Evolutionary conservation across 441 rosid species (phyloP).

Genomic region (Cnidoscolus chayamansa): DNA sequence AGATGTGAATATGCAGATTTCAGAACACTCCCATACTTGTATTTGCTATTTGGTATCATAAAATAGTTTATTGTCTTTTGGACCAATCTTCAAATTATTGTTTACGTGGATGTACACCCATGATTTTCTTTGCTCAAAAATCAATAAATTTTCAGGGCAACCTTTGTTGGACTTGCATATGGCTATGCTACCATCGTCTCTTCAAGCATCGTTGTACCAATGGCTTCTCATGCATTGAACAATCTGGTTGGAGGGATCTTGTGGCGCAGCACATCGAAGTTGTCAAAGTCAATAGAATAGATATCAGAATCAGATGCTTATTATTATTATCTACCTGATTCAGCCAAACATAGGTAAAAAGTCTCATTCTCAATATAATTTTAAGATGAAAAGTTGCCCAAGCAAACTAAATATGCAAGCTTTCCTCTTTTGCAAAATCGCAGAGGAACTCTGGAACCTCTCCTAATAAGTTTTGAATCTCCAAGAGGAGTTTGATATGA

Average conservation of each 20-base stretch:
- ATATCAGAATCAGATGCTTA: not conserved
- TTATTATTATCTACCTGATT: not conserved
- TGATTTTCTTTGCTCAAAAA: not conserved
- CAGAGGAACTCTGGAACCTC: too few species aligned
- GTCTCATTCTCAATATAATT: not conserved
- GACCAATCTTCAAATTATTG: not conserved
- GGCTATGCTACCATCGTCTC: conserved; percentile 67
- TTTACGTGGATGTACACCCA: not conserved
- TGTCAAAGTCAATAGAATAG: conserved; percentile 29
- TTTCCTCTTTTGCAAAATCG: too few species aligned
- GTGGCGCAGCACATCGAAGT: conserved; percentile 55
- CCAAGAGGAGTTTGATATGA: too few species aligned
- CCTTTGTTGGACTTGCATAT: conserved; percentile 66
- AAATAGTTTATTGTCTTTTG: not conserved
- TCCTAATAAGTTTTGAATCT: too few species aligned
- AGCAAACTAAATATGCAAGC: too few species aligned
- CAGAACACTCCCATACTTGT: not conserved
- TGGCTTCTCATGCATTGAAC: conserved; percentile 79
- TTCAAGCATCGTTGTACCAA: conserved; percentile 61
- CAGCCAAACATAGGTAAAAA: not conserved
- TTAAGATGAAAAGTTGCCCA: too few species aligned
- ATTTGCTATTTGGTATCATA: not conserved
- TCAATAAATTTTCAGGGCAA: conserved; percentile 54
- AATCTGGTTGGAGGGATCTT: conserved; percentile 70
- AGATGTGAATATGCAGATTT: not conserved